Conservation (phyloP, 179 eudicot genomes). For the Beta corolliflora region DNA sequence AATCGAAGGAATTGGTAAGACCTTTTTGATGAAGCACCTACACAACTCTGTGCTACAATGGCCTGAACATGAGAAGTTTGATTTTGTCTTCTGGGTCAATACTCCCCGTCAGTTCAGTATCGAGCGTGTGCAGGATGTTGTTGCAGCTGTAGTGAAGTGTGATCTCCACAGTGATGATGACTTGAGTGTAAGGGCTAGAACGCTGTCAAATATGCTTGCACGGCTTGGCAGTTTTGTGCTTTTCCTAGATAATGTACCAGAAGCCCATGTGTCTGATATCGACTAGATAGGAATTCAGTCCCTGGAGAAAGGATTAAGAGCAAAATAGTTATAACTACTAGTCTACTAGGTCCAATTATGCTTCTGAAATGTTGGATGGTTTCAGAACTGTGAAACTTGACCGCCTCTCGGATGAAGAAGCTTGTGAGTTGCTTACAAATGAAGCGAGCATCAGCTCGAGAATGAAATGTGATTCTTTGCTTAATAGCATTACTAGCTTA, state of each 20-base stretch:
- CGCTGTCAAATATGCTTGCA: neutral
- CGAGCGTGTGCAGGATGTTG: slow-evolving; percentile 11
- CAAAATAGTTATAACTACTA: slow-evolving; percentile 19
- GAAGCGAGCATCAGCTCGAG: slow-evolving; percentile 5
- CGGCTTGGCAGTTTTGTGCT: slow-evolving; percentile 12
- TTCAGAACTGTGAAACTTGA: neutral
- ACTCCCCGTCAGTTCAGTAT: slow-evolving; percentile 5
- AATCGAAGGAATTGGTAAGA: slow-evolving; percentile 6
- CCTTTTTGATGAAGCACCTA: slow-evolving; percentile 15
- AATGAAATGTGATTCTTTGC: neutral
- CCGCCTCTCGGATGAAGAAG: slow-evolving; percentile 9
- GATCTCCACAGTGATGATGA: slow-evolving; percentile 9
- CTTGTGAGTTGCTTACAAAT: slow-evolving; percentile 9
- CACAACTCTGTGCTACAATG: neutral
- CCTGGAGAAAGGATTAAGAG: slow-evolving; percentile 16
- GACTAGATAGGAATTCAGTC: slow-evolving; percentile 14
- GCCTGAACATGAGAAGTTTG: neutral
- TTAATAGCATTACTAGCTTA: neutral
- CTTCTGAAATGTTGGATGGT: neutral
- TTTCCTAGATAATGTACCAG: slow-evolving; percentile 18
- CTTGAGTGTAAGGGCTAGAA: neutral
- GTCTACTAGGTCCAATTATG: slow-evolving; percentile 7
- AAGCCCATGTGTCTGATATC: neutral
- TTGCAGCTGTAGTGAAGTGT: slow-evolving; percentile 16
- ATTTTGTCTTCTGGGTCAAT: too few relatives aligned